Conservation (phyloP, 768 basidiomycete species). For the Candolleomyces eurysporus region DNA sequence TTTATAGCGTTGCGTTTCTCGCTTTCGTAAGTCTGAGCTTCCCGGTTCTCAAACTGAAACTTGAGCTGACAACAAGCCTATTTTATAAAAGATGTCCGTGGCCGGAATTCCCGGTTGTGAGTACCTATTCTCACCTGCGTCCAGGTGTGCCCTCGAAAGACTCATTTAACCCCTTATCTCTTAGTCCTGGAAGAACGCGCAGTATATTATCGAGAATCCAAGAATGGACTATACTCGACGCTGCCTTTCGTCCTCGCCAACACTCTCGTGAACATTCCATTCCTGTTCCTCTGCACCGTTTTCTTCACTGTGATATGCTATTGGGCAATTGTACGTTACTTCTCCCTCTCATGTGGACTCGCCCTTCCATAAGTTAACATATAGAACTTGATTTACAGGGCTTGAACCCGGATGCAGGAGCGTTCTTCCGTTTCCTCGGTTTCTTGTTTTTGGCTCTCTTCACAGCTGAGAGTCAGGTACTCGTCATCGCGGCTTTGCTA, state of each 20-base stretch:
- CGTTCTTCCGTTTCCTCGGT: constrained; percentile 55
- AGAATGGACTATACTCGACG: constrained; percentile 56
- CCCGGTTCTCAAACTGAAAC: neutral
- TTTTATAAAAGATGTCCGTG: constrained; percentile 45
- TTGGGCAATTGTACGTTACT: constrained; percentile 45
- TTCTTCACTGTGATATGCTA: constrained; percentile 51
- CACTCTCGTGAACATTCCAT: constrained; percentile 52
- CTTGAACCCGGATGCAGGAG: constrained; percentile 43
- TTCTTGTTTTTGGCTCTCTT: constrained; percentile 54
- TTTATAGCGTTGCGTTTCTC: constrained; percentile 56
- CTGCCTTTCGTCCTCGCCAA: constrained; percentile 54
- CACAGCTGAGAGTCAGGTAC: constrained; percentile 50
- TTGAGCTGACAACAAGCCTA: too few relatives aligned
- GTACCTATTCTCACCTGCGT: constrained; percentile 3
- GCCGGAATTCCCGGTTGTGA: constrained; percentile 56
- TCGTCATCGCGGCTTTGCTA: constrained; percentile 47
- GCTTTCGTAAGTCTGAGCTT: constrained; percentile 35
- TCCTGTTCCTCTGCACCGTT: constrained; percentile 48
- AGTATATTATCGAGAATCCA: constrained; percentile 54
- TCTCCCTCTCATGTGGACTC: neutral
- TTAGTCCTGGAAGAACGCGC: constrained; percentile 57
- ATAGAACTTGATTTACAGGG: constrained; percentile 28
- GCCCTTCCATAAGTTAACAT: neutral
- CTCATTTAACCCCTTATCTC: neutral
- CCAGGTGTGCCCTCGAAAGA: neutral